Base-by-base conservation (phyloP, 768 basidiomycete genomes). In the Leccinum obscurum region DNA sequence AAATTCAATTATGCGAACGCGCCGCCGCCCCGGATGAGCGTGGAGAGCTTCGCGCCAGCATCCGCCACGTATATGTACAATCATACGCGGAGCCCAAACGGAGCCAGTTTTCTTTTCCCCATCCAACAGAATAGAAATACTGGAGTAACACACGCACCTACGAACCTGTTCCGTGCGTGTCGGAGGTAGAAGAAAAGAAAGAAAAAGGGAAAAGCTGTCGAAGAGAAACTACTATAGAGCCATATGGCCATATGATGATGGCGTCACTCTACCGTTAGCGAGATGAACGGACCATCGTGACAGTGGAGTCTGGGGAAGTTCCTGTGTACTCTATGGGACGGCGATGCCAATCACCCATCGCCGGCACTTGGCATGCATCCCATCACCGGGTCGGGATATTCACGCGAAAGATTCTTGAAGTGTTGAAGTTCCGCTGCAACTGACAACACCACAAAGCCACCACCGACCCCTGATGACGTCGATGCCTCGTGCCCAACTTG, bases 381-480 rank as follows among this genome's bases (percentile, higher is more conserved):
- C n/a, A 20, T 46, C 10, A 46, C 20, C 44, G 26, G 26, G 26
- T 26, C 44, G 44, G 2, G 9, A 20, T 20, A 44, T 44, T 20
- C 44, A 46, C 6, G 44, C 44, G 20, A 20, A 46, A 46, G 44
- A 20, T 46, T 46, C 20, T 44, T 20, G 41, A 44, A 6, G 44
- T 24, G 52, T 39, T 37, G 37, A 57, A 34, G 32, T 34, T 11
- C 32, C 41, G 4, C 52, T 13, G 50, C 13, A 15, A 7, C 34
- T 2, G 26, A 26, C 46, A 20, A 13, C 24, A 58, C 37, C 34
- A 57, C 15, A 20, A 34, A 7, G 39, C 10, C 11, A 44, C n/a
- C 10, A 44, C 41, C 10, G 44, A 20, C n/a, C 46, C 64, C 57
- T 62, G 65, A 65, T 67, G 66, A 67, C 66, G 66, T 67, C 66